Evolutionary conservation across 768 basidiomycete genomes (phyloP).

Genomic region (Sporobolomyces pararoseus): DNA sequence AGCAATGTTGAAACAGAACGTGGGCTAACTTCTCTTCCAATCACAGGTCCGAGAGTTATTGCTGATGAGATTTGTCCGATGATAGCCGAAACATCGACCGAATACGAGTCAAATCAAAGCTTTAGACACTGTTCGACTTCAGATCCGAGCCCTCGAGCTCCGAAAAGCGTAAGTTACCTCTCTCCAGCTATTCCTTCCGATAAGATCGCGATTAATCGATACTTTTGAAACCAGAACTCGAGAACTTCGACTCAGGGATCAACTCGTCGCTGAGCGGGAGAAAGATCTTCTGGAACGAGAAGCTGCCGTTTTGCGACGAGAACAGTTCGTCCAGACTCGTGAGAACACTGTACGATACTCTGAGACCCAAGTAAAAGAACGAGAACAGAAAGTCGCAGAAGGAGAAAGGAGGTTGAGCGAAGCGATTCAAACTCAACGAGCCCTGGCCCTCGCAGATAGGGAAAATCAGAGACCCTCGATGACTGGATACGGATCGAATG

Average conservation of each 20-base stretch:
- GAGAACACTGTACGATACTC: slow-evolving; percentile 21
- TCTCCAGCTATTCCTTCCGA: not conserved
- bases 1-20: slow-evolving; percentile 80
- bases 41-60: no score
- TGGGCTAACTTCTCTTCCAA: slow-evolving; percentile 48
- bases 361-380: slow-evolving; percentile 19
- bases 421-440: slow-evolving; percentile 17
- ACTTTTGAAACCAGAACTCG: slow-evolving; percentile 24
- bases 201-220: no score
- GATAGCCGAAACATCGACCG: slow-evolving; percentile 43
- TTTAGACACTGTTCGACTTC: slow-evolving; percentile 42
- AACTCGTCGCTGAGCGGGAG: slow-evolving; percentile 40
- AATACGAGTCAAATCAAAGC: slow-evolving; percentile 42
- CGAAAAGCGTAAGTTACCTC: slow-evolving; percentile 25
- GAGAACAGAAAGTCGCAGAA: slow-evolving; percentile 19
- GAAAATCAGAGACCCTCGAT: slow-evolving; percentile 13
- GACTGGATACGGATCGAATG: slow-evolving; percentile 6
- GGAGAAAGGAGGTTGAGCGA: slow-evolving; percentile 33
- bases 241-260: slow-evolving; percentile 33
- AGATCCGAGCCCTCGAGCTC: slow-evolving; percentile 40
- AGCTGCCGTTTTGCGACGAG: slow-evolving; percentile 30
- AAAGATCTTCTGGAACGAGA: slow-evolving; percentile 40
- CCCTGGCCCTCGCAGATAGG: slow-evolving; percentile 16
- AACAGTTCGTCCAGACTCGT: slow-evolving; percentile 21
- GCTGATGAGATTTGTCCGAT: no score